Base-by-base conservation (phyloP, 306 rosid genomes). In the Trichosanthes cucumerina region DNA sequence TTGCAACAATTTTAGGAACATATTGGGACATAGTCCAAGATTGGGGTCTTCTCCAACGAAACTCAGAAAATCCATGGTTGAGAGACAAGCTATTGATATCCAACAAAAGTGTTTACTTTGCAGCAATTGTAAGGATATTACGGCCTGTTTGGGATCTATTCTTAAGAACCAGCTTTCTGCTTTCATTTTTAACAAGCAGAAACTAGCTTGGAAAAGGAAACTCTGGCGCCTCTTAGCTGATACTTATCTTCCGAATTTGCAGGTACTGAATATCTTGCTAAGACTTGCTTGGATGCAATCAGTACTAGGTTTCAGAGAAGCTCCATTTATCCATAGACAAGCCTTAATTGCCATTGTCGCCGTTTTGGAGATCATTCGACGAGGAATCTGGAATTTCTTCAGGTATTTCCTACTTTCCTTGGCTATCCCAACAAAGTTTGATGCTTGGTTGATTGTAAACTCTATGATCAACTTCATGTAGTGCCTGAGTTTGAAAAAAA, bases 351-450 rank as follows among this genome's bases (percentile, higher is more conserved):
- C 96, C 58, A 18, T 90, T 31, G 88, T 92, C 33, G 87, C 93
- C 6, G 84, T 86, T 68, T 84, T 93, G 81, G 96, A 93, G 79
- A 93, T 91, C 71, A 79, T 91, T 77, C 90, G 94, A 2, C 97
- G 96, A 0, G 96, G 97, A 83, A 89, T 93, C 63, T 91, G 97
- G 96, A 93, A 93, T 79, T 91, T 93, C 83, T 89, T 93, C 86
- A 84, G 97, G 97, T 92, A 78, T 65, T 53, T n/a, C 44, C 15
- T 15, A 64, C 79, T 19, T 57, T 72, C 63, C 16, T 43, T 47
- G 38, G 24, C 24, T 12, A 72, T 44, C 26, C 34, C 16, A 47
- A 47, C 19, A 14, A n/a, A 53, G 24, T 19, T 19, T 53, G 59
- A 53, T 53, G 59, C 59, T 53, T 53, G 9, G 28, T 54, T 54